Evolutionary conservation across 1,284 basidiomycete genomes (phyloP).

Genomic region (Ustilago sp.): DNA sequence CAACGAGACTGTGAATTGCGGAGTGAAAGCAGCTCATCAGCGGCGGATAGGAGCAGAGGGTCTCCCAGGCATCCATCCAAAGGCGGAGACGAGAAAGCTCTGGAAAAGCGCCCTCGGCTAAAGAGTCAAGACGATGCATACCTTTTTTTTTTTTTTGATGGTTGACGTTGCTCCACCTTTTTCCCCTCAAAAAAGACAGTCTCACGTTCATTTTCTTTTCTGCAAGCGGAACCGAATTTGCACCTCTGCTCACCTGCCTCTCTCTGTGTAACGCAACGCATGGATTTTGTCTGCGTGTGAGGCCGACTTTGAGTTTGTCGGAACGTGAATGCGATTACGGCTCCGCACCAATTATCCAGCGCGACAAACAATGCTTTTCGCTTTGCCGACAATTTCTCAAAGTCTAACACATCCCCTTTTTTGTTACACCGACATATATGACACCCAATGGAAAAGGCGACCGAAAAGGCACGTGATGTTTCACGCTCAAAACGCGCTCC

Average conservation of each 20-base stretch:
- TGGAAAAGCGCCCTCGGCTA: slow-evolving; percentile 2
- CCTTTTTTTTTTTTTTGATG: not conserved
- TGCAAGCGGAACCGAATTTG: no score
- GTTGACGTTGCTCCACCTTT: no score
- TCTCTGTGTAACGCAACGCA: not conserved
- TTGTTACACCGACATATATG: not conserved
- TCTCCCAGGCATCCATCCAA: no score
- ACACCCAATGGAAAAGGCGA: not conserved
- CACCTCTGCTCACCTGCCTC: not conserved
- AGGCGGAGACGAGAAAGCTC: not conserved
- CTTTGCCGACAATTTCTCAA: no score
- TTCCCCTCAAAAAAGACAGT: no score
- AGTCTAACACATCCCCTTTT: no score
- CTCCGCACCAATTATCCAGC: not conserved
- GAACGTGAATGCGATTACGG: slow-evolving; percentile 8
- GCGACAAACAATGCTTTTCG: not conserved
- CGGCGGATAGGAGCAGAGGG: no score
- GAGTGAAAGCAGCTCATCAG: no score
- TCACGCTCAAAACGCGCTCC: slow-evolving; percentile 1
- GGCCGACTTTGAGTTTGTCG: not conserved
- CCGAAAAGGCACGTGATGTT: slow-evolving; percentile 5
- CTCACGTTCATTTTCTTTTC: no score
- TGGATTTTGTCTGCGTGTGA: not conserved
- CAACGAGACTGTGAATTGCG: no score
- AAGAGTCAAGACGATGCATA: not conserved